Base-by-base conservation (phyloP, 805 yeast genomes). In the Wickerhamiella hasegawae region DNA sequence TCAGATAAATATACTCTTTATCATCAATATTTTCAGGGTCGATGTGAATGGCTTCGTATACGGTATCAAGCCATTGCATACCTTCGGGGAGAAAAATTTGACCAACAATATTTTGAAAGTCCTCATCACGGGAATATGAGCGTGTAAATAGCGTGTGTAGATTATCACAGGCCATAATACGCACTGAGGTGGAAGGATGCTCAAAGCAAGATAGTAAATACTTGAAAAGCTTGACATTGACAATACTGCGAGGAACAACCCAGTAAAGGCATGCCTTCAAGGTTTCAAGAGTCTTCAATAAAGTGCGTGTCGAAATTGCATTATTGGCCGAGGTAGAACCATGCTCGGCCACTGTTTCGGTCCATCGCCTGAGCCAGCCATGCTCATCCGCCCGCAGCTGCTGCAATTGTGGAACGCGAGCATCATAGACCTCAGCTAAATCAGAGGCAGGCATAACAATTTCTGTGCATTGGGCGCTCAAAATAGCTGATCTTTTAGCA, bases 321-420 rank as follows among this genome's bases (percentile, higher is more conserved):
- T 28, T 28, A 17, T 29, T 19, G 43, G 39, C 51, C 2, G 49
- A 23, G 25, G 69, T 41, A 14, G 36, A 37, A 11, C 26, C 34
- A 4, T 35, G 28, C 16, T 40, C 36, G 9, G 24, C 34, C 19
- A 31, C 14, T 6, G 28, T 54, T 21, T 60, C 60, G n/a, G 69
- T 54, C 94, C 96, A 87, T 25, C 73, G 63, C 11, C 62, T 52
- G 37, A 90, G 73, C 98, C 98, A 90, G 23, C 98, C 98, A 32
- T 76, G 78, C 14, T 63, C 53, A 12, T 75, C 72, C 22, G 75
- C 68, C 40, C 90, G 75, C 46, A 87, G 76, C 36, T 59, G 59
- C 45, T 67, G 62, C 31, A 78, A 48, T 17, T 48, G 62, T 35
- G 71, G 72, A 41, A 69, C 75, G 47, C 76, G 78, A 38, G 70